These are phyloP conservation scores for Polyplosphaeria fusca DNA, from an alignment of 495 filamentous ascomycete genomes.

Conservation along the genomic window DNA sequence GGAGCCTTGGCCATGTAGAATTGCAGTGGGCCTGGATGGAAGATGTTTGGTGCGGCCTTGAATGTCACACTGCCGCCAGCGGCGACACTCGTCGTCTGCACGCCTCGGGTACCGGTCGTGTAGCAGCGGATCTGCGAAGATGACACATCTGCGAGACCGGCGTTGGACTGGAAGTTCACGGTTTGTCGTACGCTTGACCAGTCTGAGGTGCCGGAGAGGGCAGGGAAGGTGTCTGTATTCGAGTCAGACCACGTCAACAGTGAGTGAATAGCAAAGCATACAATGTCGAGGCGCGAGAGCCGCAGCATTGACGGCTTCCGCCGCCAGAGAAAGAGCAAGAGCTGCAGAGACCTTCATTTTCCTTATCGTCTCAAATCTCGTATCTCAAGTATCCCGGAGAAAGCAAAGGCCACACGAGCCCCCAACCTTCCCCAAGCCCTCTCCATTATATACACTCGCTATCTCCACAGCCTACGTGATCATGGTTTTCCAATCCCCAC, in stretches of 20 bases:
- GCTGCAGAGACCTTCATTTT: constrained; percentile 19
- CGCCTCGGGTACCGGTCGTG: constrained; percentile 42
- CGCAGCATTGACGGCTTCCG: constrained; percentile 13
- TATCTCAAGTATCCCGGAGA: background rate
- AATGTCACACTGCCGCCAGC: constrained; percentile 48
- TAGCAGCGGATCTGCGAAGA: constrained; percentile 52
- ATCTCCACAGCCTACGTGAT: too few species aligned
- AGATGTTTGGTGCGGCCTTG: constrained; percentile 47
- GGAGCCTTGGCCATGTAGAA: constrained; percentile 57
- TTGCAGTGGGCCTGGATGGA: constrained; percentile 51
- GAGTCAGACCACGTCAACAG: too few species aligned
- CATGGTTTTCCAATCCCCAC: too few species aligned
- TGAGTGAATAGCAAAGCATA: constrained; percentile 4
- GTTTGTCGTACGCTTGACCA: constrained; percentile 53
- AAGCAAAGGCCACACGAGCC: background rate
- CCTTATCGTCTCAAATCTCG: too few species aligned
- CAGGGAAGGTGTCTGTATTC: constrained; percentile 33
- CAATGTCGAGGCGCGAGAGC: constrained; percentile 27
- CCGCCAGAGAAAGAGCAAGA: constrained; percentile 1
- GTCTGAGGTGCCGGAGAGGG: constrained; percentile 34
- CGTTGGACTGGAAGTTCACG: constrained; percentile 54
- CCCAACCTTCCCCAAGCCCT: background rate
- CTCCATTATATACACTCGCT: background rate
- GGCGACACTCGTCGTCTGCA: constrained; percentile 44
- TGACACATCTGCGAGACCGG: constrained; percentile 50